Base-by-base conservation (phyloP, 192 early-diverging fungal species). In the Paraglomus occultum region DNA sequence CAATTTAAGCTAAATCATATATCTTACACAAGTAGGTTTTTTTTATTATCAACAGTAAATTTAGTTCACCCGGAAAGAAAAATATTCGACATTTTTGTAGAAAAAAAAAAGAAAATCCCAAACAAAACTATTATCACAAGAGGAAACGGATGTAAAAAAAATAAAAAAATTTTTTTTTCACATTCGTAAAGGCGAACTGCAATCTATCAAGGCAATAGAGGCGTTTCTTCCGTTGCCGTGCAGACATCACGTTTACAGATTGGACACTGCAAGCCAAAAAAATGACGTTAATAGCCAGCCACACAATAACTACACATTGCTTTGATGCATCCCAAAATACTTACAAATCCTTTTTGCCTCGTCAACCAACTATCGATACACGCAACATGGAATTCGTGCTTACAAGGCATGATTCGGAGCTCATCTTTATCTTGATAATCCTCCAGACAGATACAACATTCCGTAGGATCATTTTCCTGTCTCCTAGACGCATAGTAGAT, bases 361-460 rank as follows among this genome's bases (percentile, higher is more conserved):
- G 91, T 94, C 22, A 98, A 82, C 95, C 95, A 98, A 71, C 82
- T 88, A 71, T 99, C 96, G 38, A 99, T 88, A 73, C 96, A 99
- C 17, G 74, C 74, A 17, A 86, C 81, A 72, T 99, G 96, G 71
- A 92, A 97, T 68, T 92, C 84, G 73, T 99, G 96, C 50, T 76
- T 82, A 77, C 96, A 99, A 7, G 91, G 90, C 51, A 99, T 76
- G 9, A 90, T 82, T 11, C 95, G 77, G 20, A 96, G 72, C 69
- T 88, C 83, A 15, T 93, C 90, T 18, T 88, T 91, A 68, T 90
- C 86, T 14, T 81, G 77, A 82, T 91, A 97, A 58, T 95, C 92
- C 8, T 97, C 95, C 66, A 99, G 78, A 79, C 96, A 99, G 31
- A 99, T 96, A 6, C 90, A 87, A 76, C 96, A 99, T 46, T 88